Conservation (phyloP, 2,329 filamentous ascomycete species). For the Fusarium napiforme region DNA sequence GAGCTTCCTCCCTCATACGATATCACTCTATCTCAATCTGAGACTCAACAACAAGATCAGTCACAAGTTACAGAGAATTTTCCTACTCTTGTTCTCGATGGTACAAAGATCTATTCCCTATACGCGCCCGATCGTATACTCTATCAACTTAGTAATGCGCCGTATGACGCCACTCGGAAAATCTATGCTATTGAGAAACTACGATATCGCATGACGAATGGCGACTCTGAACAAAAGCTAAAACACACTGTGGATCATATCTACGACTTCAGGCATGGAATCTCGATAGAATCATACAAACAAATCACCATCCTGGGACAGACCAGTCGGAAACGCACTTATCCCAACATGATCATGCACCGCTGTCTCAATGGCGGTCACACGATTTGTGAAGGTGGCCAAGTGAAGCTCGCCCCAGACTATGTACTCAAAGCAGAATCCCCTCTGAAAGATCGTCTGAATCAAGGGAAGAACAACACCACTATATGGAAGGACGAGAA, state of each 20-base stretch:
- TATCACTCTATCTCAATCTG: background rate
- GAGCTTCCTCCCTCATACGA: conserved; percentile 21
- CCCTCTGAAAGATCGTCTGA: conserved; percentile 33
- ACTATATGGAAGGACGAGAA: conserved; percentile 39
- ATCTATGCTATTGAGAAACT: conserved; percentile 44
- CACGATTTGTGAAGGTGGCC: conserved; percentile 24
- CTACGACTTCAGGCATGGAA: conserved; percentile 43
- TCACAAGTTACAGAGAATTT: conserved; percentile 11
- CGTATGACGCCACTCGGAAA: conserved; percentile 25
- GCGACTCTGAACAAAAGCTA: conserved; percentile 21
- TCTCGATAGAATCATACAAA: background rate
- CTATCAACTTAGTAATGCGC: conserved; percentile 43
- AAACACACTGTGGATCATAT: conserved; percentile 44
- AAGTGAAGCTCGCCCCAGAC: conserved; percentile 5
- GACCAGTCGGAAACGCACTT: conserved; percentile 34
- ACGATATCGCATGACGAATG: conserved; percentile 35
- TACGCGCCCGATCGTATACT: conserved; percentile 32
- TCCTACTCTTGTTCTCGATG: conserved; percentile 39
- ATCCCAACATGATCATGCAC: conserved; percentile 32
- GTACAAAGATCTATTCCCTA: conserved; percentile 33
- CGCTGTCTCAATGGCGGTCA: conserved; percentile 14
- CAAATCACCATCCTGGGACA: conserved; percentile 30
- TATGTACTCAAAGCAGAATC: conserved; percentile 38
- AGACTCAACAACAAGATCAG: background rate
- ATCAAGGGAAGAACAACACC: conserved; percentile 36